A percentile compares a stretch with the other conserved stretches of the same genome.
These are phyloP conservation scores for Microcos paniculata DNA, from an alignment of 345 rosid species.

Conservation along the genomic window DNA sequence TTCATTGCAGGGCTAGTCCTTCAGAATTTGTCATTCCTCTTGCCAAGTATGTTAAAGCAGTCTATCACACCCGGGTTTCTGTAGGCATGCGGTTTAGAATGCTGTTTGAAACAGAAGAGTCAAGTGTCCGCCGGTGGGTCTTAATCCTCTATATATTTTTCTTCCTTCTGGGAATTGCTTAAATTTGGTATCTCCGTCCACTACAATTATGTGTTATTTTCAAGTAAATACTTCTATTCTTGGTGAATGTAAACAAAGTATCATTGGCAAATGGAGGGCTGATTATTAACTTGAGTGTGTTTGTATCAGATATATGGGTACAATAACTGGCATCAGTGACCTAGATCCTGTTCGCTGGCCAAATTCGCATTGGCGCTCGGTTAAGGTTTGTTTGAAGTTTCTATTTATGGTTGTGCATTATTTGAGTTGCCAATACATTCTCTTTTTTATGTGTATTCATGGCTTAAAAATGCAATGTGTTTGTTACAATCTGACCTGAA, in stretches of 20 bases:
- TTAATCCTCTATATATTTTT: background rate
- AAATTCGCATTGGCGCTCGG: conserved; percentile 75
- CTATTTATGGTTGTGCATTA: background rate
- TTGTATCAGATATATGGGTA: conserved; percentile 62
- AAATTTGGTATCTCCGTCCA: background rate
- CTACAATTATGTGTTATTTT: background rate
- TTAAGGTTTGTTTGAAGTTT: conserved; percentile 38
- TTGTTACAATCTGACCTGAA: background rate
- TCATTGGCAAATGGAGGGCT: background rate
- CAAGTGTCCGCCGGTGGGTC: conserved; percentile 57
- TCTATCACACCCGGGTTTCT: conserved; percentile 51
- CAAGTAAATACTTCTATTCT: background rate
- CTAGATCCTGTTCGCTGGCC: conserved; percentile 70
- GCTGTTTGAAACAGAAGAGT: conserved; percentile 68
- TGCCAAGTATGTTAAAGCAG: conserved; percentile 53
- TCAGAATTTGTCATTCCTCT: conserved; percentile 57
- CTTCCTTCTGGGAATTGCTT: background rate
- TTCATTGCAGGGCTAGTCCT: conserved; percentile 59
- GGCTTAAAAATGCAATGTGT: background rate
- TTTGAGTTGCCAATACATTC: background rate
- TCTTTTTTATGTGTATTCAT: background rate
- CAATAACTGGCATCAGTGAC: conserved; percentile 72
- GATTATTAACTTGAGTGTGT: conserved; percentile 11
- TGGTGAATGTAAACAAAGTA: background rate
- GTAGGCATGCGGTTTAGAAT: conserved; percentile 67